Conservation (phyloP, 768 basidiomycete genomes). For the Collybia nuda region DNA sequence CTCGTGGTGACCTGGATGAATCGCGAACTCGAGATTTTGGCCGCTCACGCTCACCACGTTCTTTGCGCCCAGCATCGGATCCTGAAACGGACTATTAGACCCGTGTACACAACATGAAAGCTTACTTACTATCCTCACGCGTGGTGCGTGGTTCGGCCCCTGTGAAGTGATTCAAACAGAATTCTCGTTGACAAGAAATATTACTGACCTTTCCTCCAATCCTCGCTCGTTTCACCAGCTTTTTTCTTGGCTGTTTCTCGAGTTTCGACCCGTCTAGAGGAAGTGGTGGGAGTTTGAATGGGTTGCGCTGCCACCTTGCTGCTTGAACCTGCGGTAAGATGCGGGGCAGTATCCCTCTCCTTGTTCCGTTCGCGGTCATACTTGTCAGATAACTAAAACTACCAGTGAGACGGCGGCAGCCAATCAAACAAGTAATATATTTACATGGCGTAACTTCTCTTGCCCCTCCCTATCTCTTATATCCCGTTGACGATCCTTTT, state of each 20-base stretch:
- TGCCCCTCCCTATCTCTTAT: slow-evolving; percentile 74
- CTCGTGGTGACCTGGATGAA: slow-evolving; percentile 59
- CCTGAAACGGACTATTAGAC: slow-evolving; percentile 30
- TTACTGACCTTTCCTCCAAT: slow-evolving; percentile 80
- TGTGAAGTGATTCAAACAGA: slow-evolving; percentile 20
- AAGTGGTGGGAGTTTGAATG: slow-evolving; percentile 29
- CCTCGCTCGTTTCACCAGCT: slow-evolving; percentile 72
- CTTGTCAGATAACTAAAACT: slow-evolving; percentile 77
- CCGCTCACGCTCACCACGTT: slow-evolving; percentile 64
- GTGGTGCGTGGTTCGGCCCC: slow-evolving; percentile 50
- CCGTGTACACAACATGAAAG: background rate
- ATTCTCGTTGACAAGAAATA: slow-evolving; percentile 9
- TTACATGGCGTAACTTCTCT: slow-evolving; percentile 73
- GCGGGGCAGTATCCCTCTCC: slow-evolving; percentile 68
- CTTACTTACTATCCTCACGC: slow-evolving; percentile 61
- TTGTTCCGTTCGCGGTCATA: slow-evolving; percentile 79
- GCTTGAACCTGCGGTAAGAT: slow-evolving; percentile 45
- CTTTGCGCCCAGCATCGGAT: slow-evolving; percentile 53
- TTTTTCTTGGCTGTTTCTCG: slow-evolving; percentile 67
- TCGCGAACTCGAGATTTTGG: slow-evolving; percentile 66
- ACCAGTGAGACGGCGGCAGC: slow-evolving; percentile 7
- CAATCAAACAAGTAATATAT: slow-evolving; percentile 21
- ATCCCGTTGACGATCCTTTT: slow-evolving; percentile 58
- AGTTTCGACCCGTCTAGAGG: slow-evolving; percentile 55
- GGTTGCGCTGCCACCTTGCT: slow-evolving; percentile 37